These are phyloP conservation scores for Epithemia pelagica DNA, from an alignment of 108 stramenopile genomes.

Conservation along the genomic window DNA sequence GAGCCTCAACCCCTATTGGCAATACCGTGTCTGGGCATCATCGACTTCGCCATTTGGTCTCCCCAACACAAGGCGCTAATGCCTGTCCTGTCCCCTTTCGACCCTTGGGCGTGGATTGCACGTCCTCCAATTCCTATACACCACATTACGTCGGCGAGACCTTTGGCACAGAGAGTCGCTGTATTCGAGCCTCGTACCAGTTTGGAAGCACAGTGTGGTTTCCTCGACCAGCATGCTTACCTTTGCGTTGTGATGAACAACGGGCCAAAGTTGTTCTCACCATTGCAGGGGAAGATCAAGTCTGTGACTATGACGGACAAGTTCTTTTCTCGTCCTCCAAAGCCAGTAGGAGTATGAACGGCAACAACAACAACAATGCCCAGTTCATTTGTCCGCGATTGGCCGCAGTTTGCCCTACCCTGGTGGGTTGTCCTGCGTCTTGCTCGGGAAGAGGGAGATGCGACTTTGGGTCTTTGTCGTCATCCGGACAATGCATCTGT, in stretches of 20 bases:
- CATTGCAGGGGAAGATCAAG: background rate
- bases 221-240: conserved; percentile 2
- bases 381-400: background rate
- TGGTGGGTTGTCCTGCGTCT: conserved; percentile 1
- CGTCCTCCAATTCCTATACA: background rate
- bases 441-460: conserved; percentile 4
- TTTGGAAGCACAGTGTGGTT: background rate
- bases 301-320: conserved; percentile 6
- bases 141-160: conserved; percentile 1
- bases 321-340: background rate
- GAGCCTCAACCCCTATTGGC: background rate
- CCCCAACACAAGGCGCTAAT: background rate
- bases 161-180: background rate
- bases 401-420: background rate
- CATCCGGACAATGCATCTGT: background rate
- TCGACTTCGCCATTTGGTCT: background rate
- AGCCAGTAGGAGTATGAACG: too few species aligned
- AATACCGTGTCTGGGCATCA: background rate
- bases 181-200: background rate
- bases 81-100: conserved; percentile 7
- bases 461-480: background rate
- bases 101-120: conserved; percentile 10
- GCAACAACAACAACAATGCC: background rate
- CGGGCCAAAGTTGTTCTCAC: background rate
- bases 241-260: background rate